Evolutionary conservation across 192 early-diverging fungal species (phyloP).

Genomic region (Lobosporangium transversale): DNA sequence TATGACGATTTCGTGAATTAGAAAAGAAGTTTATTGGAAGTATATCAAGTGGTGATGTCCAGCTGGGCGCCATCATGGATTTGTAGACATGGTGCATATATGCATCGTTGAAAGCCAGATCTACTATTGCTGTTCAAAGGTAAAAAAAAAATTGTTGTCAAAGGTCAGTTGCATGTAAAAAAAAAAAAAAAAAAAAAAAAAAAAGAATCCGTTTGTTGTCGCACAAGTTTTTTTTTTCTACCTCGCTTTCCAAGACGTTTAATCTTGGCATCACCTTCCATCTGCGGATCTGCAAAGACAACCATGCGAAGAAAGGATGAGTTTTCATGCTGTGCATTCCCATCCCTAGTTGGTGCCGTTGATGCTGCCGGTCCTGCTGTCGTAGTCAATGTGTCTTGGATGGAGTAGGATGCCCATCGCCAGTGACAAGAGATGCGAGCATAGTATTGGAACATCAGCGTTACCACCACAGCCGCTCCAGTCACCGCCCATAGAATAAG

Average conservation of each 20-base stretch:
- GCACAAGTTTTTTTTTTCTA: neutral
- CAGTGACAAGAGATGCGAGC: constrained; percentile 48
- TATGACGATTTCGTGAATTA: too few relatives aligned
- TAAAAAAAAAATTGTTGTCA: neutral
- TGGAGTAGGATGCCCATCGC: constrained; percentile 17
- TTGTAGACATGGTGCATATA: constrained; percentile 67
- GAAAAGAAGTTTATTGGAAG: too few relatives aligned
- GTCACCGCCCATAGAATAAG: constrained; percentile 11
- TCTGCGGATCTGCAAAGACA: constrained; percentile 74
- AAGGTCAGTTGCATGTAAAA: neutral
- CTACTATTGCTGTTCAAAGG: constrained; percentile 41
- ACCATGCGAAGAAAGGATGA: constrained; percentile 59
- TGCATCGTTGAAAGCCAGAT: constrained; percentile 67
- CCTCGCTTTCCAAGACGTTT: constrained; percentile 62
- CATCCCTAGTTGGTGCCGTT: neutral
- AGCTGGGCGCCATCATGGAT: constrained; percentile 56
- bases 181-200: constrained; percentile 2
- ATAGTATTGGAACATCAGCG: constrained; percentile 26
- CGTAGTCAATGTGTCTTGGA: neutral
- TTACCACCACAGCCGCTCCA: constrained; percentile 3
- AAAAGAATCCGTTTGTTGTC: neutral
- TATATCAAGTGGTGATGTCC: constrained; percentile 16
- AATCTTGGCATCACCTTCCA: constrained; percentile 74
- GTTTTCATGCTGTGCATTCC: too few relatives aligned
- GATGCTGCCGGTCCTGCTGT: too few relatives aligned